Evolutionary conservation across 2,329 filamentous ascomycete species (phyloP).

Genomic region (Talaromyces marneffei): DNA sequence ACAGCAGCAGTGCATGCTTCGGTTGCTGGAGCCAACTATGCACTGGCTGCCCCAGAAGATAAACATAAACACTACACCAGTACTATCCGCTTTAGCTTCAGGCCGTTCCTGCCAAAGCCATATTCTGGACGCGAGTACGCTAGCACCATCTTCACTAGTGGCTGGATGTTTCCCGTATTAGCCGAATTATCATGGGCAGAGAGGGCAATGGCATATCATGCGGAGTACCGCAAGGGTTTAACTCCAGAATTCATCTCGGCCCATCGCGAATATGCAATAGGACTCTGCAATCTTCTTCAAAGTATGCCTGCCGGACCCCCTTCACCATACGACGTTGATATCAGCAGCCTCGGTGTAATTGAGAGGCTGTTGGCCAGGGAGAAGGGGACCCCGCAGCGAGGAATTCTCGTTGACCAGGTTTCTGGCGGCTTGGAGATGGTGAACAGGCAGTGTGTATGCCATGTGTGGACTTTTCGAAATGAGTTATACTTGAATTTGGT

Average conservation of each 20-base stretch:
- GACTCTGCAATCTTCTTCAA: conserved; percentile 19
- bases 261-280: conserved; percentile 25
- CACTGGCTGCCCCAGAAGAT: conserved; percentile 17
- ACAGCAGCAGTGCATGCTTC: conserved; percentile 28
- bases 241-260: conserved; percentile 20
- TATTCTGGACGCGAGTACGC: conserved; percentile 23
- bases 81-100: conserved; percentile 26
- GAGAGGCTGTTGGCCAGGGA: conserved; percentile 19
- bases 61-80: conserved; percentile 25
- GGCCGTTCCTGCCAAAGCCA: conserved; percentile 24
- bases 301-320: conserved; percentile 17
- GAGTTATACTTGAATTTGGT: conserved; percentile 27
- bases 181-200: conserved; percentile 15
- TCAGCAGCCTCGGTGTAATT: conserved; percentile 17
- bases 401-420: conserved; percentile 22
- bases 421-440: conserved; percentile 30
- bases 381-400: conserved; percentile 20
- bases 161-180: conserved; percentile 16
- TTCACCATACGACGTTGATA: conserved; percentile 27
- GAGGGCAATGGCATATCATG: conserved; percentile 15
- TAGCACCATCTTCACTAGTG: conserved; percentile 14
- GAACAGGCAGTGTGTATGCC: conserved; percentile 23
- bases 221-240: conserved; percentile 20
- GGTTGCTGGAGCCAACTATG: conserved; percentile 26
- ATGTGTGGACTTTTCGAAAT: conserved; percentile 31